Evolutionary conservation across 768 basidiomycete species (phyloP).

Genomic region (Chalciporus pseudorubinellus): DNA sequence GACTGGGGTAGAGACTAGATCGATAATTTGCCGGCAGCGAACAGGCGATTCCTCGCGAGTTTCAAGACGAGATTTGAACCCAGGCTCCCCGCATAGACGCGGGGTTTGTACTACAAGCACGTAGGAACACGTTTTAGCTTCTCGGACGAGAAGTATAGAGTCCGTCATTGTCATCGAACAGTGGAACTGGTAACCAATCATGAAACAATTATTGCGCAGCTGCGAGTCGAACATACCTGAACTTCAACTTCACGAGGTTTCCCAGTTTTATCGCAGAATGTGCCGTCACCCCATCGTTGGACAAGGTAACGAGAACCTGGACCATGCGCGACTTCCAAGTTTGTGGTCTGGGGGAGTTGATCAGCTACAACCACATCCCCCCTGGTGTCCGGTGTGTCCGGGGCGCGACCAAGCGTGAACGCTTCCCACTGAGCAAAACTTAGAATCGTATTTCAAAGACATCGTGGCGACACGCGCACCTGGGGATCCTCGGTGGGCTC

Average conservation of each 20-base stretch:
- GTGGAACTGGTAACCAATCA: constrained; percentile 63
- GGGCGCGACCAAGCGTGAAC: constrained; percentile 75
- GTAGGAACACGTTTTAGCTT: constrained; percentile 92
- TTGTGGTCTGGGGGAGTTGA: constrained; percentile 58
- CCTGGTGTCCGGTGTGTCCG: constrained; percentile 53
- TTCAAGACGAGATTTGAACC: constrained; percentile 78
- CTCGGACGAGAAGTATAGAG: constrained; percentile 87
- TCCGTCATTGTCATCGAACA: constrained; percentile 95
- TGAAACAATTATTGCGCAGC: constrained; percentile 3
- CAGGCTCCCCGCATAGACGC: constrained; percentile 88
- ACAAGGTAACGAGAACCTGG: constrained; percentile 89
- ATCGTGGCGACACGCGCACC: constrained; percentile 50
- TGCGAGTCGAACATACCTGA: constrained; percentile 56
- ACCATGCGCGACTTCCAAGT: constrained; percentile 73
- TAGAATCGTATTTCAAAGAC: constrained; percentile 23
- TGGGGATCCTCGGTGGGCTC: constrained; percentile 84
- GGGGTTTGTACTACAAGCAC: constrained; percentile 94
- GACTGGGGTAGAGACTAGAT: constrained; percentile 13
- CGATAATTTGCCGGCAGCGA: constrained; percentile 75
- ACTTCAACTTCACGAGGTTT: constrained; percentile 89
- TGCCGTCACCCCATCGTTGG: constrained; percentile 89
- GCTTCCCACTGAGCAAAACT: constrained; percentile 60
- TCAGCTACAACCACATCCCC: constrained; percentile 67
- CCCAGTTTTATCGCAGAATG: constrained; percentile 89
- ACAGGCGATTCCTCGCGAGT: constrained; percentile 65